Conservation (phyloP, 2,329 filamentous ascomycete species). For the Xylariaceae sp. region DNA sequence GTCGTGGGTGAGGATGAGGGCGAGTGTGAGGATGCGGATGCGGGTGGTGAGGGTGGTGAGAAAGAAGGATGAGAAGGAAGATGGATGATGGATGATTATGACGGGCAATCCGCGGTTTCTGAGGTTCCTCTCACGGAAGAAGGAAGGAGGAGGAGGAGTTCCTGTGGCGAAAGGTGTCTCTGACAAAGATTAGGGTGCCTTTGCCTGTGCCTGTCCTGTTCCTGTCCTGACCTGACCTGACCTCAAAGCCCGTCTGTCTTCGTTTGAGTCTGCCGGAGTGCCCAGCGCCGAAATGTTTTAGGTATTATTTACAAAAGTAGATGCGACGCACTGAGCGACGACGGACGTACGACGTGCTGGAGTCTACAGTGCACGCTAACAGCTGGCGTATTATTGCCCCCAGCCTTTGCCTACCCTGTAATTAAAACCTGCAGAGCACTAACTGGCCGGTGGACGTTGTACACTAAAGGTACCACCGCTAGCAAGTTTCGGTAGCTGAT, state of each 20-base stretch:
- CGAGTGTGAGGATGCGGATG: slow-evolving; percentile 1
- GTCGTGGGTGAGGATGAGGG: slow-evolving; percentile 22
- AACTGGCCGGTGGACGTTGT: background rate
- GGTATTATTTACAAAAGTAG: slow-evolving; percentile 1
- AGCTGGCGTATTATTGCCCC: background rate
- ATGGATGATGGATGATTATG: slow-evolving; percentile 24
- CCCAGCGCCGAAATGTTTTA: slow-evolving; percentile 44
- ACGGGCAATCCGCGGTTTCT: background rate
- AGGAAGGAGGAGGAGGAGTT: too few relatives aligned
- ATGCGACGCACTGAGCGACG: background rate
- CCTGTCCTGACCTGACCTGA: too few relatives aligned
- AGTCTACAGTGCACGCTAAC: background rate
- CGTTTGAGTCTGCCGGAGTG: slow-evolving; percentile 32
- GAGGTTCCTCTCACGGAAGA: too few relatives aligned
- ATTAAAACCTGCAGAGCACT: background rate
- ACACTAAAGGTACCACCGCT: background rate
- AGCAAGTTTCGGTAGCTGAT: background rate
- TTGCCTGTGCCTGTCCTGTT: too few relatives aligned
- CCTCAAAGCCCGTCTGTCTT: slow-evolving; percentile 37
- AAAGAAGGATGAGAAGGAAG: background rate
- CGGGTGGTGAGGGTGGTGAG: slow-evolving; percentile 1
- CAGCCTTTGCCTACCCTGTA: background rate
- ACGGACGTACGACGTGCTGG: background rate
- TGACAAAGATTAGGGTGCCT: background rate
- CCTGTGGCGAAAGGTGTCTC: background rate